Evolutionary conservation across 352 stramenopile genomes (phyloP).

Genomic region (Pythium myriotylum): DNA sequence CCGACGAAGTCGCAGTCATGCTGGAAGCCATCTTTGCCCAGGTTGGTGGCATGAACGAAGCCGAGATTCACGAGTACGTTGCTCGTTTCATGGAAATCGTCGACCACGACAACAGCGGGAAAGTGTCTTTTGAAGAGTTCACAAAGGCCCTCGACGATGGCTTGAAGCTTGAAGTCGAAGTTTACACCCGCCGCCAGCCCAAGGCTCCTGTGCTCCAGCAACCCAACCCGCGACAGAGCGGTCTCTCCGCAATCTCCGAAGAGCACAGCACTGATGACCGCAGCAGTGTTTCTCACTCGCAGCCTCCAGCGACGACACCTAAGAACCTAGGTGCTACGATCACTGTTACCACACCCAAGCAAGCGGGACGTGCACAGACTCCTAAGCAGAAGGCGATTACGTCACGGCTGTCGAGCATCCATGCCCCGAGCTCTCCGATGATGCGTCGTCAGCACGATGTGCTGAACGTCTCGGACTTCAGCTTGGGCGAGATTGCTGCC

Average conservation of each 20-base stretch:
- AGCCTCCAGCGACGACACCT: background rate
- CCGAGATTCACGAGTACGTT: constrained; percentile 73
- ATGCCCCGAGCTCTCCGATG: constrained; percentile 39
- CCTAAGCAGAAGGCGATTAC: constrained; percentile 19
- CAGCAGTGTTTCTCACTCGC: background rate
- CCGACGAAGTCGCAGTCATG: constrained; percentile 76
- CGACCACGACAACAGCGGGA: constrained; percentile 64
- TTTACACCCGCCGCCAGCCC: constrained; percentile 53
- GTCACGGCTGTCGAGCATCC: constrained; percentile 7
- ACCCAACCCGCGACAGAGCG: background rate
- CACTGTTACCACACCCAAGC: constrained; percentile 2
- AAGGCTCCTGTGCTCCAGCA: constrained; percentile 21
- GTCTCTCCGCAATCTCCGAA: constrained; percentile 16
- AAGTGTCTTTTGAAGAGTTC: constrained; percentile 83
- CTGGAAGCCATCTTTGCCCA: constrained; percentile 79
- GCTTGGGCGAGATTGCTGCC: constrained; percentile 62
- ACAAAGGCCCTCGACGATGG: constrained; percentile 76
- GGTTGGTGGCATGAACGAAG: constrained; percentile 70
- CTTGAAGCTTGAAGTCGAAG: constrained; percentile 77
- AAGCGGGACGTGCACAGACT: constrained; percentile 12
- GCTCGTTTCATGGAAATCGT: constrained; percentile 76
- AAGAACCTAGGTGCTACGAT: background rate
- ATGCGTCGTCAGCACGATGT: constrained; percentile 83
- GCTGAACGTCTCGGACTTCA: constrained; percentile 82
- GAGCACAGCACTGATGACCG: constrained; percentile 6